phyloP scores from a whole-genome alignment of 805 yeast genomes.

The Sungouiozyma ichnusensis region DNA sequence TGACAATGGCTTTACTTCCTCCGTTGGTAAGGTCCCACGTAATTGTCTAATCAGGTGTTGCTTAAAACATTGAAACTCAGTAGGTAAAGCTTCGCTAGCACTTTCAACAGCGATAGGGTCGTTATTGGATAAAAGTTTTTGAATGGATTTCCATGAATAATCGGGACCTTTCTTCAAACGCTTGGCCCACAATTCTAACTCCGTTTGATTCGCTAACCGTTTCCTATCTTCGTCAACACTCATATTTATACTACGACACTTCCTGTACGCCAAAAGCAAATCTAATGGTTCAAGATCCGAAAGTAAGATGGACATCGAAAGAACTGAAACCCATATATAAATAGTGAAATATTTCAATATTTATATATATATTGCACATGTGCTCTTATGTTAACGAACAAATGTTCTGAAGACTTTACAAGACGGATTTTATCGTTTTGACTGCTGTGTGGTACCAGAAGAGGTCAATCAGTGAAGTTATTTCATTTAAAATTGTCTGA shows the following conservation, averaged over 20 bases:
- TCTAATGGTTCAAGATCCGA: no score
- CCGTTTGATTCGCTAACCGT: neutral
- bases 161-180: neutral
- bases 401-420: no score
- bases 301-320: no score
- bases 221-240: neutral
- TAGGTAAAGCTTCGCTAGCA: conserved; percentile 2
- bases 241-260: neutral
- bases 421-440: no score
- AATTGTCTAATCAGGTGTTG: conserved; percentile 15
- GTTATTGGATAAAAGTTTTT: neutral
- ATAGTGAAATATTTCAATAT: no score
- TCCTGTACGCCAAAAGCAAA: no score
- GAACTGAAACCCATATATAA: no score
- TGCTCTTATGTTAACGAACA: no score
- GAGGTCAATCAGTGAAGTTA: no score
- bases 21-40: conserved; percentile 14
- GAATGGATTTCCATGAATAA: neutral
- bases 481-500: no score
- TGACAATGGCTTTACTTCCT: conserved; percentile 12
- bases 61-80: conserved; percentile 13
- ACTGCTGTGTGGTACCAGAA: no score
- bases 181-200: neutral
- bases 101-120: neutral
- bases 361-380: no score